These are phyloP conservation scores for Cercospora berteroae DNA, from an alignment of 2,329 filamentous ascomycete genomes.

Conservation along the genomic window DNA sequence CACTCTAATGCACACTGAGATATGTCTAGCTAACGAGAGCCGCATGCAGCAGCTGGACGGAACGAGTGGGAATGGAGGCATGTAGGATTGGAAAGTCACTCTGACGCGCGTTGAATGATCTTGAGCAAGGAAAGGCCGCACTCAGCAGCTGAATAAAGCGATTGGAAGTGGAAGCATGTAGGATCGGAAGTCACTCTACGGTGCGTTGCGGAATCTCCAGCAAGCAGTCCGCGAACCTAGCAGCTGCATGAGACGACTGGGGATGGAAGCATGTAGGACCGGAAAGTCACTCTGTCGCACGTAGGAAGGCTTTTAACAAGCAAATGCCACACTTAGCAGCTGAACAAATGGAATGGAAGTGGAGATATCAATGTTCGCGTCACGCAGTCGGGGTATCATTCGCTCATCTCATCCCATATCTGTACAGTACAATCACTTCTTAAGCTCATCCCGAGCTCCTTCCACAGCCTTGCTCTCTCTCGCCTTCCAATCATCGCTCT, in stretches of 20 bases:
- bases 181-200: not conserved
- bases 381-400: not conserved
- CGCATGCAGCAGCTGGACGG: not conserved
- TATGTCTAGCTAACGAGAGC: no score
- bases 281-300: not conserved
- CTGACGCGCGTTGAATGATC: not conserved
- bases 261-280: not conserved
- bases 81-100: not conserved
- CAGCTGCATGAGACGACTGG: not conserved
- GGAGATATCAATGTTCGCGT: not conserved
- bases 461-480: conserved; percentile 45
- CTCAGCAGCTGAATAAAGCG: not conserved
- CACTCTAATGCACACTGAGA: not conserved
- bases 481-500: conserved; percentile 45
- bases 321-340: not conserved
- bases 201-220: not conserved
- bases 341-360: not conserved
- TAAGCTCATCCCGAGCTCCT: conserved; percentile 34
- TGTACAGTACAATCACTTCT: conserved; percentile 6
- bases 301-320: not conserved
- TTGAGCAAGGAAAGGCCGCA: not conserved
- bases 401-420: not conserved
- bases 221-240: not conserved
- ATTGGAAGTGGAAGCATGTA: not conserved
- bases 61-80: no score